Percentiles rank a stretch among this genome's conserved stretches.
These are phyloP conservation scores for Lentinus brumalis DNA, from an alignment of 768 basidiomycete genomes.

Conservation along the genomic window DNA sequence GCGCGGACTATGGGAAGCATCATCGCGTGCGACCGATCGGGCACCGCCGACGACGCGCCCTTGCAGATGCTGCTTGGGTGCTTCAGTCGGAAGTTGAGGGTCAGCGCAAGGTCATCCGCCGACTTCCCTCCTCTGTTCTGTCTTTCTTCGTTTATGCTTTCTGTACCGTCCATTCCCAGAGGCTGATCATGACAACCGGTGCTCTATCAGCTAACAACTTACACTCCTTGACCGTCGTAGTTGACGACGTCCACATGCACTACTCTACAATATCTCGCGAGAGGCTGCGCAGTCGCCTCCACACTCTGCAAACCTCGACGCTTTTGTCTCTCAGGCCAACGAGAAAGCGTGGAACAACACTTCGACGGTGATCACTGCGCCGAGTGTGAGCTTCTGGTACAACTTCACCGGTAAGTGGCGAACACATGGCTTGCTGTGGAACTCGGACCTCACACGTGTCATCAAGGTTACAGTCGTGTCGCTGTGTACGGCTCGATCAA, in stretches of 20 bases:
- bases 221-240: not conserved
- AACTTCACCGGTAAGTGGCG: not conserved
- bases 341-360: not conserved
- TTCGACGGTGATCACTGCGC: not conserved
- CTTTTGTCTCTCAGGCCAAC: not conserved
- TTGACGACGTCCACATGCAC: not conserved
- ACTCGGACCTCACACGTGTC: not conserved
- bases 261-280: not conserved
- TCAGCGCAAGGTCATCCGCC: no score
- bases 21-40: not conserved
- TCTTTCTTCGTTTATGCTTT: no score
- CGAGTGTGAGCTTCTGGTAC: not conserved
- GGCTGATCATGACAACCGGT: no score
- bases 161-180: no score
- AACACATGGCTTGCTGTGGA: not conserved
- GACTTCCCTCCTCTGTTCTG: no score
- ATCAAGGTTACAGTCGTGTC: not conserved
- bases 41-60: no score
- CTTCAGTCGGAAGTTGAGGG: no score
- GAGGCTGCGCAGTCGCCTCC: not conserved
- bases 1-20: not conserved
- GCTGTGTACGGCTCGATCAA: not conserved
- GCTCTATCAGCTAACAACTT: not conserved
- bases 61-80: no score
- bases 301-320: not conserved